phyloP scores from a whole-genome alignment of 208 protist genomes.

The Trypanosoma conorhini region DNA sequence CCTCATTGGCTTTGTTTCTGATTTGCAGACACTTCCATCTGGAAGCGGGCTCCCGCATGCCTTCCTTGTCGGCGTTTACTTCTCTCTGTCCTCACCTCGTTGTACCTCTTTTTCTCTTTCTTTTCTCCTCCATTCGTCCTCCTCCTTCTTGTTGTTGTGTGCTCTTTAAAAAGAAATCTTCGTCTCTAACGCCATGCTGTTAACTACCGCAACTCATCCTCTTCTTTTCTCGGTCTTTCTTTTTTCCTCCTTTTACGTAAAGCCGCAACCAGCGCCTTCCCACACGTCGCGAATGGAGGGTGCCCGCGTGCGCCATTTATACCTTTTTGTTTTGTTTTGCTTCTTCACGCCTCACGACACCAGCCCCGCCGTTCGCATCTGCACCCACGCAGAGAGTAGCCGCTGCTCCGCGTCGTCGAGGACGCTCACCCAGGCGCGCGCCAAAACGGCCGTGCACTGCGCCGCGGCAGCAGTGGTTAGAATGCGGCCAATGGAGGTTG shows the following conservation, averaged over 20 bases:
- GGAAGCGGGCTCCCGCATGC: background rate
- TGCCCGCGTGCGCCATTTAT: background rate
- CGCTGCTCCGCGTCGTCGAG: slow-evolving; percentile 49
- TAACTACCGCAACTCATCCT: background rate
- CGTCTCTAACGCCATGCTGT: background rate
- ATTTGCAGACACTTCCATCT: background rate
- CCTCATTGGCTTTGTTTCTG: background rate
- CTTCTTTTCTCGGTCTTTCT: slow-evolving; percentile 3
- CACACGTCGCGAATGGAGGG: too few relatives aligned
- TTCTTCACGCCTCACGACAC: slow-evolving; percentile 6
- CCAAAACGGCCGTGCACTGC: slow-evolving; percentile 33
- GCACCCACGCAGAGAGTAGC: slow-evolving; percentile 54
- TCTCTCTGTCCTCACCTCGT: background rate
- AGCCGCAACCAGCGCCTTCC: too few relatives aligned
- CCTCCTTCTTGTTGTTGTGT: background rate
- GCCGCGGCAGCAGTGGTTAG: slow-evolving; percentile 32
- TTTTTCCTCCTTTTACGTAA: background rate
- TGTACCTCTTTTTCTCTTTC: background rate
- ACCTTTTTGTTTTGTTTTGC: background rate
- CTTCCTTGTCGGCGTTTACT: background rate
- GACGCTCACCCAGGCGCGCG: slow-evolving; percentile 45
- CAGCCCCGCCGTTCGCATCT: slow-evolving; percentile 21
- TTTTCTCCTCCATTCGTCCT: background rate
- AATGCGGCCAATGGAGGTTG: slow-evolving; percentile 57
- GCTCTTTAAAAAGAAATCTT: background rate